These are phyloP conservation scores for Xylariales sp. DNA, from an alignment of 2,329 filamentous ascomycete species.

Conservation along the genomic window DNA sequence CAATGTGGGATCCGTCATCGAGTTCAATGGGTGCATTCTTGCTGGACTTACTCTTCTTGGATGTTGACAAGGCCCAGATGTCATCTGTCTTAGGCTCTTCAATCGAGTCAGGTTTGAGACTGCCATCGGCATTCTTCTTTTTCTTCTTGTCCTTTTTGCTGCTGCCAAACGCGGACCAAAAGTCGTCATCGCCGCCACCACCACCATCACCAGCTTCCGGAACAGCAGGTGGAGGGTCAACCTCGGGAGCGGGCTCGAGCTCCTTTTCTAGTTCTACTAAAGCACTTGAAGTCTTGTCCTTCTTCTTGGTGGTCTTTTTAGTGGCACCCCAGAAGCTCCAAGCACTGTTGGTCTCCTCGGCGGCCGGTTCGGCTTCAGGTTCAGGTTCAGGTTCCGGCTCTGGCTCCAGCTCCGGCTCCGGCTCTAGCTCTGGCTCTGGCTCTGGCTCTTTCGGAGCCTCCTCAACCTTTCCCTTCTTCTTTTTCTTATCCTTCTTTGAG, in stretches of 20 bases:
- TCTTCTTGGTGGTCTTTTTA: constrained; percentile 41
- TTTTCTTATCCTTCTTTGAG: constrained; percentile 38
- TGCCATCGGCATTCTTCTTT: constrained; percentile 24
- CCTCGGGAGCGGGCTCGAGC: constrained; percentile 13
- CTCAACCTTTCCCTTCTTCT: constrained; percentile 33
- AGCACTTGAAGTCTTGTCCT: constrained; percentile 18
- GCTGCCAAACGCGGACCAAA: constrained; percentile 16
- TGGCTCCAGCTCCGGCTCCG: constrained; percentile 2
- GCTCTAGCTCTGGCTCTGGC: constrained; percentile 1
- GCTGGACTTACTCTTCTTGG: constrained; percentile 47
- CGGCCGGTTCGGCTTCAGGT: constrained; percentile 22
- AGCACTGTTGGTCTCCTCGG: constrained; percentile 41
- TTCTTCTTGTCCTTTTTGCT: constrained; percentile 18
- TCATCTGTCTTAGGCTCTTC: constrained; percentile 39
- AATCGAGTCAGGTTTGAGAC: constrained; percentile 35
- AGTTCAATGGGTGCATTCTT: constrained; percentile 47
- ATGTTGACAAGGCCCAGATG: constrained; percentile 29
- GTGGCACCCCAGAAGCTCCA: constrained; percentile 53
- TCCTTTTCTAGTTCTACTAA: constrained; percentile 18
- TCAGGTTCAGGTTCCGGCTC: constrained; percentile 23
- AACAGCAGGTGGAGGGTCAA: constrained; percentile 11
- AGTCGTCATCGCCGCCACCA: constrained; percentile 16
- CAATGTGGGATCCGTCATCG: constrained; percentile 39
- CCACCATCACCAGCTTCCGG: constrained; percentile 14
- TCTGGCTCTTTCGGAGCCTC: constrained; percentile 19